Conservation (phyloP, 2,329 filamentous ascomycete species). For the Hawksworthiomyces lignivorus region DNA sequence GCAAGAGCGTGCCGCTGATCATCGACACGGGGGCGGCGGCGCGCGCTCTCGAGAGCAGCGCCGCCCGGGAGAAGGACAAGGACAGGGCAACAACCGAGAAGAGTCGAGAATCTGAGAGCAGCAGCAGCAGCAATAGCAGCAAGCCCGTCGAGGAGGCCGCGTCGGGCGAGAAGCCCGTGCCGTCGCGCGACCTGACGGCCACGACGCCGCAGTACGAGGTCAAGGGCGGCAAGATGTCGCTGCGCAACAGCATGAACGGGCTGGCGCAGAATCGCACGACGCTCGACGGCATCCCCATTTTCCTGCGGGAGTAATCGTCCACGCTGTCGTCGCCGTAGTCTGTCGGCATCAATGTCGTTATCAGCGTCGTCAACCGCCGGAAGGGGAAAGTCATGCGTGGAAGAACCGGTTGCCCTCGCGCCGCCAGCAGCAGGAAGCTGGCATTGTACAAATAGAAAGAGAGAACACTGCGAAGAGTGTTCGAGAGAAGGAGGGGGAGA, state of each 20-base stretch:
- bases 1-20: not conserved
- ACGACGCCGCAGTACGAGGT: constrained; percentile 8
- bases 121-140: not conserved
- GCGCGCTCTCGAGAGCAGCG: too few species aligned
- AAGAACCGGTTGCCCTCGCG: too few species aligned
- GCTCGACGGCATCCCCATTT: constrained; percentile 29
- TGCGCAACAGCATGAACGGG: constrained; percentile 11
- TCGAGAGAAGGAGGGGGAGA: too few species aligned
- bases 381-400: too few species aligned
- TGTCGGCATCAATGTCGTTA: too few species aligned
- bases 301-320: constrained; percentile 36
- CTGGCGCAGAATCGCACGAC: constrained; percentile 8
- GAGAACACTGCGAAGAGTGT: too few species aligned
- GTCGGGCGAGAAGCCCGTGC: not conserved
- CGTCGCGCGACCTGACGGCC: not conserved
- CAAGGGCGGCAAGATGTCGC: constrained; percentile 4
- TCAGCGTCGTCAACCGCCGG: too few species aligned
- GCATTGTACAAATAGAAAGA: too few species aligned
- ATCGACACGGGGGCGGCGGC: not conserved
- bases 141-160: not conserved
- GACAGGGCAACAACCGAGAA: not conserved
- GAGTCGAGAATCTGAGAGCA: too few species aligned
- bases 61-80: too few species aligned
- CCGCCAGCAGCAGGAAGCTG: too few species aligned
- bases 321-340: too few species aligned